These are phyloP conservation scores for Trametes coccinea DNA, from an alignment of 768 basidiomycete genomes.

Conservation along the genomic window DNA sequence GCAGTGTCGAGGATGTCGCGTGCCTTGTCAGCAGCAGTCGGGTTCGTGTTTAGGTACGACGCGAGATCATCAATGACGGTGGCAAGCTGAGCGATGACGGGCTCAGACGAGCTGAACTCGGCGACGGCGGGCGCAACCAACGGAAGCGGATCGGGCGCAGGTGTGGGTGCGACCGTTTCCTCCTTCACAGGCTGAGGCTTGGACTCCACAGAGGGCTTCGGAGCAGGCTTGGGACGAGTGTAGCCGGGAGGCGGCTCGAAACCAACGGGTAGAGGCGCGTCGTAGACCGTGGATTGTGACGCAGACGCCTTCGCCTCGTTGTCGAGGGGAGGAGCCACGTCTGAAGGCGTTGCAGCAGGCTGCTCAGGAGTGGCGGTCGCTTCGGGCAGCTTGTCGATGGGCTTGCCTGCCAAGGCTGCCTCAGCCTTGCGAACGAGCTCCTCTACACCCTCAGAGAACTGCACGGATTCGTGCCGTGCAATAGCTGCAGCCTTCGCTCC, in stretches of 20 bases:
- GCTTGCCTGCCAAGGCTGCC: constrained; percentile 57
- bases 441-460: constrained; percentile 63
- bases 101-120: constrained; percentile 74
- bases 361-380: constrained; percentile 29
- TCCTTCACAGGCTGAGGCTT: constrained; percentile 24
- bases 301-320: constrained; percentile 20
- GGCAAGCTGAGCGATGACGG: constrained; percentile 91
- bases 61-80: constrained; percentile 91
- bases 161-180: constrained; percentile 31
- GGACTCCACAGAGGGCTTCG: constrained; percentile 9
- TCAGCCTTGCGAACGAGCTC: constrained; percentile 75
- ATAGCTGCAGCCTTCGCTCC: constrained; percentile 42
- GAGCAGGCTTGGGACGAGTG: constrained; percentile 50
- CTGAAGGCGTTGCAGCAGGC: constrained; percentile 30
- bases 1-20: constrained; percentile 78
- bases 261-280: constrained; percentile 81
- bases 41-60: constrained; percentile 75
- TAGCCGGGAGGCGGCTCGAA: constrained; percentile 94
- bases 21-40: constrained; percentile 65
- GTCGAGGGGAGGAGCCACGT: constrained; percentile 28
- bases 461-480: constrained; percentile 45
- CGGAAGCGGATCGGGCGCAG: constrained; percentile 56
- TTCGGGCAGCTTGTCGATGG: constrained; percentile 32
- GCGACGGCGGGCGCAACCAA: constrained; percentile 80
- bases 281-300: constrained; percentile 50